Base-by-base conservation (phyloP, 2,329 filamentous ascomycete genomes). In the Alternaria sp. region DNA sequence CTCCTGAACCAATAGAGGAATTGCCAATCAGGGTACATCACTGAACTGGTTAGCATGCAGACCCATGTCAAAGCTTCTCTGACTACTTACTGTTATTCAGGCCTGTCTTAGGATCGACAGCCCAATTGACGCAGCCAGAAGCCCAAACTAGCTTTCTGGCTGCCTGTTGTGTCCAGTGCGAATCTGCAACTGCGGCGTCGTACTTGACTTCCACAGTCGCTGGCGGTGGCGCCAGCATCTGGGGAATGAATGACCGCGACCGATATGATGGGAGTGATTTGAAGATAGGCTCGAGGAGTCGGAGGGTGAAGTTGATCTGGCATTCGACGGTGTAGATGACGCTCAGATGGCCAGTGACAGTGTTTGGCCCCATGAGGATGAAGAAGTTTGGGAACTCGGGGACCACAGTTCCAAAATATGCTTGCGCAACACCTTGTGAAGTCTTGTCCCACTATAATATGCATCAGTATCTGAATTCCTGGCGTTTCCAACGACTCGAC, bases 21-120 rank as follows among this genome's bases (percentile, higher is more conserved):
- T 67, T 85, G 82, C 77, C 80, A 85, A 48, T 84, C 81, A 0
- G 83, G 84, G 63, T 84, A 86, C 78, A 86, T 83, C 66, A 82
- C 62, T 64, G n/a, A 4, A 11, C 4, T 9, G 8, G 20, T 63
- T 36, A 60, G 52, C n/a, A 18, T 7, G 32, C 24, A 28, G 38
- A n/a, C 39, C 32, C n/a, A 11, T 6, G 14, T 3, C 8, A 28
- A 14, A 20, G 14, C 24, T 22, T 16, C 22, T 22, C 11, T 24
- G 3, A 0, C 30, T 32, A 46, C 59, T 59, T 47, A 64, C 59
- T 82, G 7, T 81, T 83, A 59, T 86, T 86, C 47, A 80, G 74
- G 0, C 80, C 79, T 0, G 82, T 83, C 46, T 77, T 78, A 0
- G 75, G 71, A 58, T 86, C 81, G 2, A 86, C 75, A 4, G 80